phyloP scores from a whole-genome alignment of 345 rosid genomes.

The Salix suchowensis region DNA sequence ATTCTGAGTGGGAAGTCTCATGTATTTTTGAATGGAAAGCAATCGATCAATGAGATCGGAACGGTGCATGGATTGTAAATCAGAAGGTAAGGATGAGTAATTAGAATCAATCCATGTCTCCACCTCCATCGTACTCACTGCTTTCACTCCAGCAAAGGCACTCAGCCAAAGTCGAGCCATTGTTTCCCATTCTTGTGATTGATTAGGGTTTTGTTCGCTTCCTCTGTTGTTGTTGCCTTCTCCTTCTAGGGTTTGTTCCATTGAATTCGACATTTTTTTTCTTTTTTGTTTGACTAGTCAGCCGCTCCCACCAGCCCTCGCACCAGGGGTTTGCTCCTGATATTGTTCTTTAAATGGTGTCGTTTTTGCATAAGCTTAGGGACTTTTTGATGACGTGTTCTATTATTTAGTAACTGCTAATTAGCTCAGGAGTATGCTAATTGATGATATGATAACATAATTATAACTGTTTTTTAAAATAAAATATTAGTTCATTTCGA shows the following conservation, averaged over 20 bases:
- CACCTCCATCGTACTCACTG: slow-evolving; percentile 57
- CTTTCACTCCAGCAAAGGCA: slow-evolving; percentile 80
- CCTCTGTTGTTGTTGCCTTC: not conserved
- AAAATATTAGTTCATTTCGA: no score
- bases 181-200: slow-evolving; percentile 81
- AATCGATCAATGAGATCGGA: slow-evolving; percentile 71
- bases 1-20: slow-evolving; percentile 47
- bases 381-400: no score
- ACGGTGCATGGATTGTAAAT: slow-evolving; percentile 75
- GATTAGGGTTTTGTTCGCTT: slow-evolving; percentile 35
- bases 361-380: no score
- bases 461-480: no score
- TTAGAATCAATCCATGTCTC: slow-evolving; percentile 89
- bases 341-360: no score
- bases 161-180: slow-evolving; percentile 85
- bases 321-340: no score
- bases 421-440: no score
- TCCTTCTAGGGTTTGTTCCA: slow-evolving; percentile 17
- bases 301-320: not conserved
- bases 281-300: not conserved
- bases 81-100: slow-evolving; percentile 53
- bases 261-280: slow-evolving; percentile 16
- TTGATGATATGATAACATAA: no score
- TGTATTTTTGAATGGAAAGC: slow-evolving; percentile 71
- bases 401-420: no score